Evolutionary conservation across 306 rosid genomes (phyloP), one percentile per base, ranked within the genome.

Genomic region (Rosa multiflora): DNA sequence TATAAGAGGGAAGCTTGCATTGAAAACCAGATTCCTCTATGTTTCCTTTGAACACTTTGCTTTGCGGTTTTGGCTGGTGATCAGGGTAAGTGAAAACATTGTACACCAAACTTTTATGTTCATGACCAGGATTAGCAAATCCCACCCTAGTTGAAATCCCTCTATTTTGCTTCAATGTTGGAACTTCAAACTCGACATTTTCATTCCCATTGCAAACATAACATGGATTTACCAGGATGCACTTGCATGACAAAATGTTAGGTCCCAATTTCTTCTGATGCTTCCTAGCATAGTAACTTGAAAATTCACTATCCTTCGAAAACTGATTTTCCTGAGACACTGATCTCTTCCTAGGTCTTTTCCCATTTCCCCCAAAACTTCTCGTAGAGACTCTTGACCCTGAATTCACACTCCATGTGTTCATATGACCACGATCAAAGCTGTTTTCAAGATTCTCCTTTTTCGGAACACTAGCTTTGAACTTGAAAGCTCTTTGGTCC

Each of bases 401-500:
- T n/a, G 86, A 81, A 3, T 81, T 80, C 39, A 89, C 88, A 62
- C 81, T 83, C 77, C 53, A 56, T 8, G 81, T 82, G 72, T 83
- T 78, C 40, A 49, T 26, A 40, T 74, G 67, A 44, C 71, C 72
- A 61, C 53, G 78, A 49, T 81, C 88, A 43, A 2, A 52, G 35
- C 53, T 74, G 74, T 61, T 15, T 59, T 59, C 75, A 70, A 17
- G 5, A 59, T 48, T 84, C 48, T 69, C 79, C 58, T 62, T 74
- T 53, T 43, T 84, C 0, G 88, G 51, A 2, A 64, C 10, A 59
- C 20, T 35, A 69, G 83, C 53, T 56, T 77, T 88, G 83, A 88
- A 91, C 83, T 83, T 85, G 67, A 90, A 86, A 23, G 87, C 79
- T 55, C 88, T 87, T 82, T 90, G 89, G 74, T 92, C 88, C 43